Evolutionary conservation across 768 basidiomycete species (phyloP).

Genomic region (Boletales sp.): DNA sequence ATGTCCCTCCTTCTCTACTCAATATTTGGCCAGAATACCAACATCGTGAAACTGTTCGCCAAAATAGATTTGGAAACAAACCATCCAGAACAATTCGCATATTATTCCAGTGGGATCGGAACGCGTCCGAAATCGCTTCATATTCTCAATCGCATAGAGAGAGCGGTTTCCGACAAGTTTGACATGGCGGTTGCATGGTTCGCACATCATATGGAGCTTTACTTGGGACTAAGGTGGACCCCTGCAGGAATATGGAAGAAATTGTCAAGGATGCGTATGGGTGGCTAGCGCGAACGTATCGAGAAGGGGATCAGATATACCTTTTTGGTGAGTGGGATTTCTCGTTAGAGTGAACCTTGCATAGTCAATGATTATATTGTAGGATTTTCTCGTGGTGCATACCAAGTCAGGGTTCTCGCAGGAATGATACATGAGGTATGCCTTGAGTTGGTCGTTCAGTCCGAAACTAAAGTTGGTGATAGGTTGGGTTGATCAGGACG

Average conservation of each 20-base stretch:
- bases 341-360: background rate
- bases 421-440: conserved; percentile 39
- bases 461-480: no score
- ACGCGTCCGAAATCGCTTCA: conserved; percentile 30
- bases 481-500: conserved; percentile 33
- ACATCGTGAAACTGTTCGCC: conserved; percentile 36
- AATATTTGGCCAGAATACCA: conserved; percentile 30
- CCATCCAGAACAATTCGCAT: conserved; percentile 26
- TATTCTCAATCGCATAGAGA: conserved; percentile 16
- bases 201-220: background rate
- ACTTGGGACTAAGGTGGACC: background rate
- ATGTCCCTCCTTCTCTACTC: background rate
- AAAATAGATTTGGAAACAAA: conserved; percentile 21
- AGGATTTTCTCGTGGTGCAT: conserved; percentile 45
- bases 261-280: conserved; percentile 32
- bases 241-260: conserved; percentile 33
- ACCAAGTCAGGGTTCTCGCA: conserved; percentile 37
- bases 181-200: conserved; percentile 40
- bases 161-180: conserved; percentile 21
- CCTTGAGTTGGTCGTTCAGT: background rate
- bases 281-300: conserved; percentile 31
- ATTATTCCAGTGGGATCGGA: conserved; percentile 39
- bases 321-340: conserved; percentile 27
- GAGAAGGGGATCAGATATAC: conserved; percentile 32
- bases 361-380: background rate